A percentile compares a stretch with the other conserved stretches of the same genome.
Conservation (phyloP, 164 flowering plant species). For the Aristolochia contorta region DNA sequence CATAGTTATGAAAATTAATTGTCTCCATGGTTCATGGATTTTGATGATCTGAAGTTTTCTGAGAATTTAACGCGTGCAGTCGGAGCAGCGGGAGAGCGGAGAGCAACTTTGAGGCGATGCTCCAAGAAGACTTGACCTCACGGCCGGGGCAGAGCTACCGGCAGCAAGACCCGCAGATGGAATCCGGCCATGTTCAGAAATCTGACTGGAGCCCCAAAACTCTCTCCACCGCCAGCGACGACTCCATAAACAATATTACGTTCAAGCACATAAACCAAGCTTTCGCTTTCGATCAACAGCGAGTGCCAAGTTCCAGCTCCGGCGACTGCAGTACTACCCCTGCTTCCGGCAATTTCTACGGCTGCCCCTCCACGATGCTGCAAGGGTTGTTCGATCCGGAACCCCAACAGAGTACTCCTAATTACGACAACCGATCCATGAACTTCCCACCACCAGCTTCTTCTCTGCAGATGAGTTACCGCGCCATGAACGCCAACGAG, state of each 20-base stretch:
- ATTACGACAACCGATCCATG: conserved; percentile 16
- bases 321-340: conserved; percentile 18
- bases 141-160: conserved; percentile 16
- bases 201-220: conserved; percentile 25
- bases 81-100: conserved; percentile 34
- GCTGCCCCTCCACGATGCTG: conserved; percentile 27
- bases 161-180: conserved; percentile 18
- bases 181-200: conserved; percentile 16
- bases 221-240: conserved; percentile 16
- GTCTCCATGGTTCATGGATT: not conserved
- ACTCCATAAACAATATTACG: conserved; percentile 9
- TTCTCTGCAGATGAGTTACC: conserved; percentile 13
- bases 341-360: conserved; percentile 19
- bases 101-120: conserved; percentile 22
- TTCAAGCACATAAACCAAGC: conserved; percentile 27
- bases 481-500: conserved; percentile 21
- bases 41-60: not conserved
- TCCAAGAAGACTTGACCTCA: conserved; percentile 31
- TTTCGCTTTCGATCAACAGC: conserved; percentile 25
- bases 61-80: conserved; percentile 6
- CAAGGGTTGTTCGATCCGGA: conserved; percentile 37
- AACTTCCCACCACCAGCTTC: conserved; percentile 20
- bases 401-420: conserved; percentile 9
- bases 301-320: conserved; percentile 10
- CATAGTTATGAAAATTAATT: too few species aligned